These are phyloP conservation scores for Citrus mangshanensis DNA, from an alignment of 345 rosid genomes.

Conservation along the genomic window DNA sequence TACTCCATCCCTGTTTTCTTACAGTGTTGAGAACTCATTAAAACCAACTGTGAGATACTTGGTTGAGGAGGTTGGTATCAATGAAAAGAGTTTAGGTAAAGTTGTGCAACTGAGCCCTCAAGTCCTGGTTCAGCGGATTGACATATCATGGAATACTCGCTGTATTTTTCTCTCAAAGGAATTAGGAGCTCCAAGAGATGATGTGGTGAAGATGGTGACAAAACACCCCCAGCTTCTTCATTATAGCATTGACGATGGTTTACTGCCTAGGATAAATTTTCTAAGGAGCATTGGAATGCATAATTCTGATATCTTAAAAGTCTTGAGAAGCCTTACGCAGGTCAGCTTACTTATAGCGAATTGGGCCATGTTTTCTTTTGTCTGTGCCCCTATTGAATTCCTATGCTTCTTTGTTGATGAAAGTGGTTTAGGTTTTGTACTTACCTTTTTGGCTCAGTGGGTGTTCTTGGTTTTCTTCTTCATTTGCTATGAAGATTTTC, in stretches of 20 bases:
- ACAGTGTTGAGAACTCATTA: slow-evolving; percentile 85
- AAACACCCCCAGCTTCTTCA: slow-evolving; percentile 96
- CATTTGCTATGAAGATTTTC: neutral
- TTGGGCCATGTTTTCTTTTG: neutral
- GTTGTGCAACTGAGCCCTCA: slow-evolving; percentile 96
- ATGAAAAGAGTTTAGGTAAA: slow-evolving; percentile 68
- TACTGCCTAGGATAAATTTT: slow-evolving; percentile 89
- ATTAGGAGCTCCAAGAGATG: slow-evolving; percentile 87
- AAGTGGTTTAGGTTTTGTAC: neutral
- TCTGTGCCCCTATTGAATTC: neutral
- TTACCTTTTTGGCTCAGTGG: neutral
- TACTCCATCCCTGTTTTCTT: slow-evolving; percentile 79
- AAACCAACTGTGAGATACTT: slow-evolving; percentile 89
- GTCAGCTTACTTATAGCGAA: slow-evolving; percentile 31
- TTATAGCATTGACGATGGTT: slow-evolving; percentile 89
- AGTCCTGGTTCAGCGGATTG: slow-evolving; percentile 91
- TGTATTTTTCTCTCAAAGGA: slow-evolving; percentile 83
- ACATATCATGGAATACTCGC: slow-evolving; percentile 89
- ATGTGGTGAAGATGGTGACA: slow-evolving; percentile 86
- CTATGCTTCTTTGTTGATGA: neutral
- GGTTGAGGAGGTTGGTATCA: slow-evolving; percentile 95
- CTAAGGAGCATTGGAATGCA: slow-evolving; percentile 86
- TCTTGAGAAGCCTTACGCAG: slow-evolving; percentile 95
- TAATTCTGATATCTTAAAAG: slow-evolving; percentile 81
- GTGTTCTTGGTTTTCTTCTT: neutral